A percentile compares a stretch with the other conserved stretches of the same genome.
Conservation (phyloP, 768 basidiomycete species). For the Tulasnella sp. region DNA sequence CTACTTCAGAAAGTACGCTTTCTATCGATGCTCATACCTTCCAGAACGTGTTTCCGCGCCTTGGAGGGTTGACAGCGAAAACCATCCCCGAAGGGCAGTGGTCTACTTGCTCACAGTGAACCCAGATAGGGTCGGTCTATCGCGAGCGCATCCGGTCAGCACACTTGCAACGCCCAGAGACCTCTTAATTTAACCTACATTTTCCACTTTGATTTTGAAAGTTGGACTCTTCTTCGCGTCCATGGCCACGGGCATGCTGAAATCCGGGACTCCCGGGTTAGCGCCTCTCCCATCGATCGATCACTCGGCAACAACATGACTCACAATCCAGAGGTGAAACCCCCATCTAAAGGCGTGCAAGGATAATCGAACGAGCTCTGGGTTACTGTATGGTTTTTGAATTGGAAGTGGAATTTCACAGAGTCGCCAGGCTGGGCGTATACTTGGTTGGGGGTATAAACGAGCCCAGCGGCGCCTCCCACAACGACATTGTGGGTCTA, state of each 20-base stretch:
- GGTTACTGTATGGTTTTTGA: slow-evolving; percentile 32
- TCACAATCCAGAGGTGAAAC: slow-evolving; percentile 50
- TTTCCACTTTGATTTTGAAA: background rate
- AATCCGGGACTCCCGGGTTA: background rate
- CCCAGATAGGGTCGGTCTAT: slow-evolving; percentile 21
- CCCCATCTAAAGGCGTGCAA: slow-evolving; percentile 37
- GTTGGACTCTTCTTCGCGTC: background rate
- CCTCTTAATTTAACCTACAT: background rate
- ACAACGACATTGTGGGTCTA: background rate
- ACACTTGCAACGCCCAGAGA: background rate
- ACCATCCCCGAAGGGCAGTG: slow-evolving; percentile 24
- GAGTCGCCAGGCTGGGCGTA: slow-evolving; percentile 14
- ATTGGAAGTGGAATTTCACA: slow-evolving; percentile 12
- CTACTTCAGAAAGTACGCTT: background rate
- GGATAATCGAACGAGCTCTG: slow-evolving; percentile 30
- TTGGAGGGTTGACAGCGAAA: slow-evolving; percentile 22
- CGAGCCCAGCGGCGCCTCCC: slow-evolving; percentile 6
- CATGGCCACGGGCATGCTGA: background rate
- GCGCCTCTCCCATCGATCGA: background rate
- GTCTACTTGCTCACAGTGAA: slow-evolving; percentile 22
- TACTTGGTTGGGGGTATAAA: background rate
- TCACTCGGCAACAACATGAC: background rate
- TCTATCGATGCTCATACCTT: background rate
- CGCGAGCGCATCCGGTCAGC: background rate
- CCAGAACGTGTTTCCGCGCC: slow-evolving; percentile 20